Evolutionary conservation across 768 basidiomycete genomes (phyloP), one percentile per base, ranked within the genome.

Genomic region (Xerocomus spinulosus): DNA sequence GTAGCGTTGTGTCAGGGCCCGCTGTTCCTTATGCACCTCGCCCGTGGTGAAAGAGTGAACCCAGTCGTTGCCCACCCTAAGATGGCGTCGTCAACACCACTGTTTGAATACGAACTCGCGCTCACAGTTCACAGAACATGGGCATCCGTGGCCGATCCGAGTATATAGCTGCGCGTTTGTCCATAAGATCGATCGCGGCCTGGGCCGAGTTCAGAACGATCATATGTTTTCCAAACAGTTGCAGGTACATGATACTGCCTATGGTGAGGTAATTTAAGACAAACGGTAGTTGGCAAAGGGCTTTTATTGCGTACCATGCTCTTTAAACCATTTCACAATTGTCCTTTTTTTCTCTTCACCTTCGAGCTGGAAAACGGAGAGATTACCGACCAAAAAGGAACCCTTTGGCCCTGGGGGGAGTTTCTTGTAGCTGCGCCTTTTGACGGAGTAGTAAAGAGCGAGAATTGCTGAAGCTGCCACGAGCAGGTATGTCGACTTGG

Each of bases 171-270:
- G 42, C 44, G 8, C 44, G 42, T 15, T 50, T 50, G 30, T 40
- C 43, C 42, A 50, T 43, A 15, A 50, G 37, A 26, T 49, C 48
- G n/a, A 14, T 18, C 2, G 21, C 35, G 5, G 48, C 35, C 18
- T 66, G 57, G 28, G 56, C 47, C 10, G 69, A 70, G 50, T 69
- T 73, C 12, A 73, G 55, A 21, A 73, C 47, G 20, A 72, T 52
- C 9, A 67, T 60, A 5, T 49, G 51, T 5, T 10, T 17, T 18
- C 30, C 21, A 10, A 46, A 32, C 29, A 46, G 15, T 5, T 32
- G 6, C 2, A 46, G 7, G 4, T 46, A 37, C 37, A 46, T 33
- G 13, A 46, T 32, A 2, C 6, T 12, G 23, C 45, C 37, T 39
- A n/a, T 9, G n/a, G n/a, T n/a, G n/a, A n/a, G 38, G n/a, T 28